Evolutionary conservation across 768 basidiomycete genomes (phyloP), one percentile per base, ranked within the genome.

Genomic region (Phylloporus rhodoxanthus): DNA sequence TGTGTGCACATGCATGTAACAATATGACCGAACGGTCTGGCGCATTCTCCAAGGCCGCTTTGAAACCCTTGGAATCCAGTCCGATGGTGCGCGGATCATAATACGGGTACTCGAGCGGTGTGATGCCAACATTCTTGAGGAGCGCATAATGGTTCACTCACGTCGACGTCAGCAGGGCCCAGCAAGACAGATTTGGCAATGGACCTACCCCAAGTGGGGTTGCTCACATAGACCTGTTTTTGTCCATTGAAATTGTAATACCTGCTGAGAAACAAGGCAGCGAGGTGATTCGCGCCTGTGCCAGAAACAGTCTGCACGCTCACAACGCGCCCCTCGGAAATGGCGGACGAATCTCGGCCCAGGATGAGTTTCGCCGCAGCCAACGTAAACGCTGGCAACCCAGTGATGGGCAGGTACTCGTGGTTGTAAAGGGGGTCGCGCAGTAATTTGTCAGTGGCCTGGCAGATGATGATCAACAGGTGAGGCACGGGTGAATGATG

Each of bases 221-320:
- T 81, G 63, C 93, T 93, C 59, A 99, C 64, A 67, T 85, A 92
- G 54, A 96, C 70, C 55, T 75, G 78, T 59, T 87, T 85, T 43
- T 69, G 70, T 45, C 82, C 79, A 45, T 70, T 70, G 74, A 78
- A 88, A 3, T 75, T 71, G 70, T 95, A 96, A 72, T 88, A 93
- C 52, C 48, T 75, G 53, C 84, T 82, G 56, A 97, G 70, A 75
- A 96, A 96, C 45, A 92, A 70, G 2, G 84, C 93, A 21, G 84
- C 94, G 42, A 95, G 78, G 69, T 95, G 93, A 72, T 95, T 94
- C 43, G 94, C 94, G 43, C 94, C 94, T 2, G 94, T 98, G 23
- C 94, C 94, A 13, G 91, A 95, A 57, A 96, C 88, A 13, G 94
- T 94, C 72, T 98, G 94, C 41, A 87, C 87, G 65, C 85, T 87